Conservation (phyloP, 2,329 filamentous ascomycete genomes). For the Colletotrichum gigasporum region DNA sequence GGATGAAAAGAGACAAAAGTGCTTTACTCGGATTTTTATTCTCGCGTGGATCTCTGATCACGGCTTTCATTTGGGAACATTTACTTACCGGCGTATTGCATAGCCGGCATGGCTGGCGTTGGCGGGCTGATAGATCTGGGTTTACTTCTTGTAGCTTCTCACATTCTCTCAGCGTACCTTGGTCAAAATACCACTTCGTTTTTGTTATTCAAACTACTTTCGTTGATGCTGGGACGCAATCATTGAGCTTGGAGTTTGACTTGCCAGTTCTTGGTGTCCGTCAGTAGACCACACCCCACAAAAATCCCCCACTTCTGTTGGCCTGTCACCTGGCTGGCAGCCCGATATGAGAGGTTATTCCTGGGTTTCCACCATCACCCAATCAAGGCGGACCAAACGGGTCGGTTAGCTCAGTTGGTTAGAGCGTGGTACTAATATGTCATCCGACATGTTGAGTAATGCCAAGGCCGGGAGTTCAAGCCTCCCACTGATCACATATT, state of each 20-base stretch:
- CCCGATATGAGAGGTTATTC: not conserved
- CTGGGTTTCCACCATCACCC: not conserved
- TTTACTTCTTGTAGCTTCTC: not conserved
- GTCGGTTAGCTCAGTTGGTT: constrained; percentile 33
- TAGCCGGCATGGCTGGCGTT: constrained; percentile 1
- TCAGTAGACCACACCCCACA: no score
- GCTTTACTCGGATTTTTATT: no score
- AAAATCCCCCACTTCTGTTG: no score
- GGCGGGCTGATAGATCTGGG: not conserved
- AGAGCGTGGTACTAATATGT: constrained; percentile 32
- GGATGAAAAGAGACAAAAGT: no score
- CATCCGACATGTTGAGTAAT: constrained; percentile 16
- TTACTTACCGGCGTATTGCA: not conserved
- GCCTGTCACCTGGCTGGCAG: no score
- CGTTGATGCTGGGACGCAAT: no score
- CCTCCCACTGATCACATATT: constrained; percentile 31
- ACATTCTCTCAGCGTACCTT: not conserved
- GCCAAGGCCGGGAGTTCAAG: constrained; percentile 33
- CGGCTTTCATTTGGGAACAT: not conserved
- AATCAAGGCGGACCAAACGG: not conserved
- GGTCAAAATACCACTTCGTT: no score
- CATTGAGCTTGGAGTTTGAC: no score
- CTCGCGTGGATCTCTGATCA: no score
- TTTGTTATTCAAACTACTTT: no score
- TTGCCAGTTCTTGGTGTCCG: no score